These are phyloP conservation scores for Multifurca ochricompacta DNA, from an alignment of 768 basidiomycete genomes.

Conservation along the genomic window DNA sequence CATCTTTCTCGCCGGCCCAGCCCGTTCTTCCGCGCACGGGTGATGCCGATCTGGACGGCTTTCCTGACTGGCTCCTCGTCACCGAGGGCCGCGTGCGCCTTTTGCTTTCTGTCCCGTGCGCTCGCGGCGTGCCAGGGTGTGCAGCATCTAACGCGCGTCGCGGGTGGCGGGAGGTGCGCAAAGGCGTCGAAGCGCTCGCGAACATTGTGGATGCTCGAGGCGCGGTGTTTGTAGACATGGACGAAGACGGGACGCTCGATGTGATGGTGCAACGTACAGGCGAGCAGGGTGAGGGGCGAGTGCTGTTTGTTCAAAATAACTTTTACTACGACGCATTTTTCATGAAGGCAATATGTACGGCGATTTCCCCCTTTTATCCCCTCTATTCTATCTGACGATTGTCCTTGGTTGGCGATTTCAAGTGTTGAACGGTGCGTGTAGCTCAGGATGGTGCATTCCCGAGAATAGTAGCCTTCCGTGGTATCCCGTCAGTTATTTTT, in stretches of 20 bases:
- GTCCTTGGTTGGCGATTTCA: slow-evolving; percentile 6
- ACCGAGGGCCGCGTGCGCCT: slow-evolving; percentile 51
- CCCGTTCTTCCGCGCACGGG: slow-evolving; percentile 78
- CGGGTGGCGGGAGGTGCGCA: slow-evolving; percentile 51
- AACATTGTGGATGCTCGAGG: slow-evolving; percentile 70
- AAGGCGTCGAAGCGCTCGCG: slow-evolving; percentile 55
- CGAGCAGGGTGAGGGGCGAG: slow-evolving; percentile 48
- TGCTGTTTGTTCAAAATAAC: slow-evolving; percentile 90
- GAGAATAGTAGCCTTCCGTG: slow-evolving; percentile 44
- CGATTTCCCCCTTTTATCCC: slow-evolving; percentile 2
- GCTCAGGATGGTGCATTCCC: slow-evolving; percentile 67
- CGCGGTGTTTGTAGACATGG: slow-evolving; percentile 81
- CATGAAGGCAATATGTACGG: slow-evolving; percentile 85
- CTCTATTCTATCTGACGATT: not conserved
- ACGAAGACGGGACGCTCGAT: slow-evolving; percentile 94
- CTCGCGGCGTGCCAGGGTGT: slow-evolving; percentile 43
- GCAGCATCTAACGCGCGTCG: slow-evolving; percentile 44
- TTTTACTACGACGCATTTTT: slow-evolving; percentile 99
- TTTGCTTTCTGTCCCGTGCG: slow-evolving; percentile 57
- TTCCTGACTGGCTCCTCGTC: slow-evolving; percentile 75
- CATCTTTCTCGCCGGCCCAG: slow-evolving; percentile 52
- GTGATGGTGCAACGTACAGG: slow-evolving; percentile 87
- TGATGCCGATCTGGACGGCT: slow-evolving; percentile 90
- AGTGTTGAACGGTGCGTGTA: slow-evolving; percentile 93
- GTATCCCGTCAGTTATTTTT: slow-evolving; percentile 78